Conservation (phyloP, 106 monocot species). For the Apostasia ramifera region DNA sequence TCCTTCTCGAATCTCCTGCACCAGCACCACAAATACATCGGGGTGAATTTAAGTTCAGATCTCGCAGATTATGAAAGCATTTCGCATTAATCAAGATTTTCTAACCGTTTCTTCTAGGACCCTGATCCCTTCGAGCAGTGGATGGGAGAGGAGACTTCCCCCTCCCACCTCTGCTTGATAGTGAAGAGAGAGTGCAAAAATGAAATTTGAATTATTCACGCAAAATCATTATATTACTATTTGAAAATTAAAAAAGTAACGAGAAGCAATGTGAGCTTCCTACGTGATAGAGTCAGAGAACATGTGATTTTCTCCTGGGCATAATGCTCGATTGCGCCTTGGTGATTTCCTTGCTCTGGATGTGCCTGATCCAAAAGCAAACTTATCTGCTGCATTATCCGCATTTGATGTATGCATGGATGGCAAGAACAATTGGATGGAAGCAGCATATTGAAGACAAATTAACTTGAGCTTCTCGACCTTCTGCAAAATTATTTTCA, state of each 20-base stretch:
- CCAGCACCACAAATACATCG: background rate
- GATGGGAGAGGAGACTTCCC: too few species aligned
- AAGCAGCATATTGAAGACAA: constrained; percentile 83
- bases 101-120: too few species aligned
- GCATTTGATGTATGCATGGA: constrained; percentile 36
- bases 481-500: constrained; percentile 41
- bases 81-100: too few species aligned
- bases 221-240: too few species aligned
- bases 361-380: constrained; percentile 11
- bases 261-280: constrained; percentile 1
- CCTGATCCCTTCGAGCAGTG: too few species aligned
- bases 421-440: constrained; percentile 75
- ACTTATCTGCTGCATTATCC: constrained; percentile 16
- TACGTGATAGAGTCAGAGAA: constrained; percentile 70
- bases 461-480: constrained; percentile 86
- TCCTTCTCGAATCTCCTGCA: constrained; percentile 77
- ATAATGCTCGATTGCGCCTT: constrained; percentile 19
- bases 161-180: too few species aligned
- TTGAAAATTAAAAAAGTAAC: too few species aligned
- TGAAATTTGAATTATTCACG: too few species aligned
- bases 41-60: background rate
- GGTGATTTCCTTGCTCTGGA: constrained; percentile 27
- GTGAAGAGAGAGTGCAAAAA: too few species aligned
- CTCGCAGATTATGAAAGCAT: background rate
- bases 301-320: constrained; percentile 23